Evolutionary conservation across 768 basidiomycete species (phyloP), one percentile per base, ranked within the genome.

Genomic region (Calocybe gangraenosa): DNA sequence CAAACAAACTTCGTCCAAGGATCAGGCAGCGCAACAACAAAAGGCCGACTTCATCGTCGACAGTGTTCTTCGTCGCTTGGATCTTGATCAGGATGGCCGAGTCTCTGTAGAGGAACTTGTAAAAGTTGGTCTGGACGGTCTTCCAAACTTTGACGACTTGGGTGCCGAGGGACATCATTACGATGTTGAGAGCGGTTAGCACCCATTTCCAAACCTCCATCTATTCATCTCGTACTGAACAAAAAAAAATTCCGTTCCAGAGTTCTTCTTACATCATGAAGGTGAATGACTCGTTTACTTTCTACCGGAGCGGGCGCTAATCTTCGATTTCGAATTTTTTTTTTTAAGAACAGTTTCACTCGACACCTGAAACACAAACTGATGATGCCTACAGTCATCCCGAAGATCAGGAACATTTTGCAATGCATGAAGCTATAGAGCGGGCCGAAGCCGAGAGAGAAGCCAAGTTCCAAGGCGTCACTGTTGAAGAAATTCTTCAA

Each of bases 261-360:
- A 95, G 65, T 94, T 94, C 70, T 94, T 93, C 78, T 73, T 94
- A 38, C 94, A 98, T 59, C 96, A 99, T 66, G 96, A 99, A 81
- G 94, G 92, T 85, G n/a, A 15, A 32, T 17, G 32, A 20, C 31
- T 37, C 33, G 18, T n/a, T 25, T 41, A 18, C 21, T 32, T 15
- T 9, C 7, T 28, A 14, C 11, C 22, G 19, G 35, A 14, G 46
- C 6, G 32, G 18, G 21, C 42, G 17, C 40, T 39, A 8, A 18
- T 36, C 46, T 38, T 47, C 20, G 15, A 10, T 15, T 36, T 18
- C n/a, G 28, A 13, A 19, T 1, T 28, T 11, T n/a, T 5, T 11
- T 28, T 28, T 6, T 28, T 28, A 56, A 91, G 90, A 98, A 68
- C 68, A 90, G 66, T 96, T 76, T 73, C 96, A 99, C 66, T 86